phyloP scores from a whole-genome alignment of 169 alveolate species.

The Plasmodium ovale region DNA sequence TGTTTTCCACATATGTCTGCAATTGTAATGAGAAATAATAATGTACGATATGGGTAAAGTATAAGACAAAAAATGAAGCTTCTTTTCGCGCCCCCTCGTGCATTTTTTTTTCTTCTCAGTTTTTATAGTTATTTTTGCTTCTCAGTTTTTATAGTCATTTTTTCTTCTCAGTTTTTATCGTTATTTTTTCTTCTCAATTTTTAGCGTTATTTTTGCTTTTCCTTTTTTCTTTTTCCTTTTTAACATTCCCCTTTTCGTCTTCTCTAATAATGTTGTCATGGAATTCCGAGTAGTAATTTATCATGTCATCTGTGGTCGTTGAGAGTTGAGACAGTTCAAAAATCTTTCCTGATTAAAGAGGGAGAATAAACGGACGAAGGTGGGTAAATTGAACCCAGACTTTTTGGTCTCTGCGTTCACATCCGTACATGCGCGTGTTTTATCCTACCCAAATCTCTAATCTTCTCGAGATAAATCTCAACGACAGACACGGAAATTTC shows the following conservation, averaged over 20 bases:
- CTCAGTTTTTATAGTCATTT: no score
- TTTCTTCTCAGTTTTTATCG: no score
- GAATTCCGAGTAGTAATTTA: conserved; percentile 47
- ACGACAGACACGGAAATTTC: conserved; percentile 53
- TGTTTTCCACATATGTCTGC: conserved; percentile 64
- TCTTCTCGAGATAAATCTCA: conserved; percentile 68
- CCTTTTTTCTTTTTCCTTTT: conserved; percentile 16
- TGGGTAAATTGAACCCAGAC: not conserved
- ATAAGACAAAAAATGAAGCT: not conserved
- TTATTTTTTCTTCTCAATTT: no score
- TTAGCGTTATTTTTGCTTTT: not conserved
- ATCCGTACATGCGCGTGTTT: not conserved
- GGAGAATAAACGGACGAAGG: not conserved
- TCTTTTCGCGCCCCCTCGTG: no score
- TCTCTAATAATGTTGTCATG: conserved; percentile 64
- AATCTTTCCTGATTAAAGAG: conserved; percentile 23
- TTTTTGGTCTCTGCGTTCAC: not conserved
- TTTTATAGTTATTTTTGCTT: no score
- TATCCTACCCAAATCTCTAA: conserved; percentile 53
- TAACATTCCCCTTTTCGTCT: conserved; percentile 72
- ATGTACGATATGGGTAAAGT: not conserved
- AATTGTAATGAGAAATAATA: not conserved
- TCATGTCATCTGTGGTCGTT: conserved; percentile 48
- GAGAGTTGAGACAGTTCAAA: conserved; percentile 56
- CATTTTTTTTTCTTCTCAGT: not conserved